phyloP scores from a whole-genome alignment of 306 rosid species.

The Clitoria ternatea region DNA sequence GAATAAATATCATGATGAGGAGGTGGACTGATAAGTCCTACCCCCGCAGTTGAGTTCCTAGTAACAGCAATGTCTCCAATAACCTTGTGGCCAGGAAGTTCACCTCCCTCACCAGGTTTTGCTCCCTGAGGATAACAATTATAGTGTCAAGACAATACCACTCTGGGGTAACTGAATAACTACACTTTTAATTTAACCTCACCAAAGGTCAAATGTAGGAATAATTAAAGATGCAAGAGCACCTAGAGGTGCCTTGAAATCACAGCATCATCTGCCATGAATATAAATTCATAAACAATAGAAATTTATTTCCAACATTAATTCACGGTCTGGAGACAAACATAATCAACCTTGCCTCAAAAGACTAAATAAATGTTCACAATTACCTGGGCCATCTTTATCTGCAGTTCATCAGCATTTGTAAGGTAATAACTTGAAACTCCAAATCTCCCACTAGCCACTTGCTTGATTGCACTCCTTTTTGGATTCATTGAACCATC shows the following conservation, averaged over 20 bases:
- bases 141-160: slow-evolving; percentile 26
- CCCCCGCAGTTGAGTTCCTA: slow-evolving; percentile 97
- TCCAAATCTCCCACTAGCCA: slow-evolving; percentile 99
- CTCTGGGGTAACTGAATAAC: neutral
- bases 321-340: slow-evolving; percentile 21
- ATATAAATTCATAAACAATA: slow-evolving; percentile 45
- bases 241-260: slow-evolving; percentile 63
- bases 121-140: slow-evolving; percentile 68
- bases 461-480: slow-evolving; percentile 96
- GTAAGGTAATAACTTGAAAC: slow-evolving; percentile 97
- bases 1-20: slow-evolving; percentile 99
- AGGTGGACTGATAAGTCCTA: slow-evolving; percentile 98
- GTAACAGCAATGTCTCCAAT: slow-evolving; percentile 91
- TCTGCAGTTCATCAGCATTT: slow-evolving; percentile 94
- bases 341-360: neutral
- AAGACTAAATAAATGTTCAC: slow-evolving; percentile 7
- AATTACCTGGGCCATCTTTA: slow-evolving; percentile 99
- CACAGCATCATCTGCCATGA: slow-evolving; percentile 57
- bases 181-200: slow-evolving; percentile 26
- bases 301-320: slow-evolving; percentile 38
- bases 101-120: slow-evolving; percentile 99
- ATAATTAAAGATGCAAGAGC: slow-evolving; percentile 50
- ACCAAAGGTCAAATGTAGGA: slow-evolving; percentile 45
- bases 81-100: slow-evolving; percentile 99
- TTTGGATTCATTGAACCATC: slow-evolving; percentile 92